Percentiles rank a stretch among this genome's conserved stretches.
These are phyloP conservation scores for Podospora conica DNA, from an alignment of 495 filamentous ascomycete genomes.

Conservation along the genomic window DNA sequence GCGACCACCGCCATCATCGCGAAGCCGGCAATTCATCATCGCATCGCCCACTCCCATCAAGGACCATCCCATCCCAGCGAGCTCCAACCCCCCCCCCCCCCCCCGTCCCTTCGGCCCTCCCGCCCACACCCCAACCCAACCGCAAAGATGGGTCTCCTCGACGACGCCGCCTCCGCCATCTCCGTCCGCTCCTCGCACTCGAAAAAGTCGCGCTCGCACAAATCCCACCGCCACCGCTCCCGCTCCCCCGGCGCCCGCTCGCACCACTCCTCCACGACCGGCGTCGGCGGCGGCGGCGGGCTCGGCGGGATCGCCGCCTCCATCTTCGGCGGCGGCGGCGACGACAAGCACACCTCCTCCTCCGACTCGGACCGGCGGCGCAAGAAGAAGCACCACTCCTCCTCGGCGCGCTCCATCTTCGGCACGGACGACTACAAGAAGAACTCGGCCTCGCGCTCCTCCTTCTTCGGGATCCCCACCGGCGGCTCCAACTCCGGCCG, in stretches of 20 bases:
- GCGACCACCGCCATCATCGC: neutral
- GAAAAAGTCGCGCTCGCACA: slow-evolving; percentile 19
- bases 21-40: neutral
- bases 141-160: slow-evolving; percentile 37
- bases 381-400: slow-evolving; percentile 13
- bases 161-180: slow-evolving; percentile 37
- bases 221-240: slow-evolving; percentile 12
- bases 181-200: slow-evolving; percentile 34
- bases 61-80: neutral
- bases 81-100: neutral
- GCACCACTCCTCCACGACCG: slow-evolving; percentile 20
- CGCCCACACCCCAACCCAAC: neutral
- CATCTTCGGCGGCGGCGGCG: slow-evolving; percentile 32
- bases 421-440: slow-evolving; percentile 15
- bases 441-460: slow-evolving; percentile 11
- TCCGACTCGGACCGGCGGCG: neutral
- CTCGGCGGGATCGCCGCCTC: slow-evolving; percentile 22
- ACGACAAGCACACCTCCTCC: slow-evolving; percentile 17
- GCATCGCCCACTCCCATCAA: neutral
- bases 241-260: slow-evolving; percentile 28
- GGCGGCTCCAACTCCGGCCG: neutral
- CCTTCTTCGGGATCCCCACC: slow-evolving; percentile 8
- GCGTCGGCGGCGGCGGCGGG: slow-evolving; percentile 15
- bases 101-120: neutral
- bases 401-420: slow-evolving; percentile 3